Percentiles rank a stretch among this genome's conserved stretches.
These are phyloP conservation scores for Dillenia turbinata DNA, from an alignment of 164 flowering plant species.

Conservation along the genomic window DNA sequence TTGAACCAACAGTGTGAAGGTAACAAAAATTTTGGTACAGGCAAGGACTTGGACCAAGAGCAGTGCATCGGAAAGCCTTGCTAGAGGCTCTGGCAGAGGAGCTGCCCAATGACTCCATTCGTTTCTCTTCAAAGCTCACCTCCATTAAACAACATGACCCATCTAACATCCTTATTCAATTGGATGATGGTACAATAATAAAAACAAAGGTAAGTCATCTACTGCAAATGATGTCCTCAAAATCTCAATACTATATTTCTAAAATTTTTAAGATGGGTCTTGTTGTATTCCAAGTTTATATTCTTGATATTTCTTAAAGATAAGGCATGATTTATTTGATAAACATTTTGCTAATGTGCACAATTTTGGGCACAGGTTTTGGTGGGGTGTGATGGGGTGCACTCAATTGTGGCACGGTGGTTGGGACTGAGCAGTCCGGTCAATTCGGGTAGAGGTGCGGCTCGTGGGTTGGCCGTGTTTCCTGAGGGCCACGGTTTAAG, in stretches of 20 bases:
- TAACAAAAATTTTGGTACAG: too few species aligned
- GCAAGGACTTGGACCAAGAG: too few species aligned
- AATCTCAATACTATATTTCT: too few species aligned
- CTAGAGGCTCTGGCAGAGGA: conserved; percentile 30
- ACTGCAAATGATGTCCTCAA: too few species aligned
- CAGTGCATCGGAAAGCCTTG: conserved; percentile 14
- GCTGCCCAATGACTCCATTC: conserved; percentile 22
- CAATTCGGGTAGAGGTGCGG: conserved; percentile 35
- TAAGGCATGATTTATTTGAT: too few species aligned
- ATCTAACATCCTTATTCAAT: conserved; percentile 2
- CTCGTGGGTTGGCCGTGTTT: conserved; percentile 35
- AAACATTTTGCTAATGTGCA: too few species aligned
- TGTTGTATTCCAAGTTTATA: too few species aligned
- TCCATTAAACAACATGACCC: conserved; percentile 21
- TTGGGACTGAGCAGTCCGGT: conserved; percentile 35
- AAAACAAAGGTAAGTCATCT: conserved; percentile 22
- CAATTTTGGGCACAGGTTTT: conserved; percentile 20
- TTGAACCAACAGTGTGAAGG: too few species aligned
- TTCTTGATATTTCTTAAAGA: too few species aligned
- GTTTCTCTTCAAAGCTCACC: conserved; percentile 30
- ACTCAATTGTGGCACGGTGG: conserved; percentile 50
- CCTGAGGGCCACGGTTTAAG: conserved; percentile 46
- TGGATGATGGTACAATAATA: conserved; percentile 29
- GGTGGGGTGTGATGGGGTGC: conserved; percentile 60
- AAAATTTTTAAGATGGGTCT: too few species aligned